A percentile compares a stretch with the other conserved stretches of the same genome.
Conservation (phyloP, 495 filamentous ascomycete species). For the Aspergillus baeticus region DNA sequence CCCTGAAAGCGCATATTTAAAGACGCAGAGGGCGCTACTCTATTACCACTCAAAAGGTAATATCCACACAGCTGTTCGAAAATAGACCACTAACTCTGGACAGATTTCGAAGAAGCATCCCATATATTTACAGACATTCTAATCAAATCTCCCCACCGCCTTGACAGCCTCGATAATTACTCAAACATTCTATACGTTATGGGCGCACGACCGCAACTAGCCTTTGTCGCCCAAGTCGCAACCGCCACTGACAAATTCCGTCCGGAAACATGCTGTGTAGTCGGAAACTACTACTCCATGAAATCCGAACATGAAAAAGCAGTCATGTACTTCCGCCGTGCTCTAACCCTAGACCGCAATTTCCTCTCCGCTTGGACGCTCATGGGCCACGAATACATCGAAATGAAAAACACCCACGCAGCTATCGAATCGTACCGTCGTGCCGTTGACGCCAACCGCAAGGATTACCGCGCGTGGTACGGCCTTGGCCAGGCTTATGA, state of each 20-base stretch:
- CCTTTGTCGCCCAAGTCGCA: constrained; percentile 87
- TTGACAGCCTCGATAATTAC: constrained; percentile 91
- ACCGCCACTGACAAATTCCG: constrained; percentile 91
- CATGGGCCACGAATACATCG: constrained; percentile 99
- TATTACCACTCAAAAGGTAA: constrained; percentile 84
- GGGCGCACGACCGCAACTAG: constrained; percentile 78
- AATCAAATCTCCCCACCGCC: constrained; percentile 75
- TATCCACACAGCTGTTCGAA: background rate
- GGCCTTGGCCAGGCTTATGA: constrained; percentile 97
- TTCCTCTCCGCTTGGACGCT: constrained; percentile 96
- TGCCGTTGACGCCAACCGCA: constrained; percentile 93
- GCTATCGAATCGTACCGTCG: constrained; percentile 96
- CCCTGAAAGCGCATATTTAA: constrained; percentile 80
- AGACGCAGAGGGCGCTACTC: constrained; percentile 84
- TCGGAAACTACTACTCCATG: constrained; percentile 95
- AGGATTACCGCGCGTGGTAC: constrained; percentile 98
- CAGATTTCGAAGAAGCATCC: constrained; percentile 82
- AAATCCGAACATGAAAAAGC: constrained; percentile 96
- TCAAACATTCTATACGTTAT: constrained; percentile 97
- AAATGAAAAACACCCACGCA: constrained; percentile 98
- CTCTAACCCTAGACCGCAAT: constrained; percentile 87
- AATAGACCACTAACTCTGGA: constrained; percentile 1
- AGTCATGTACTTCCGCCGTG: constrained; percentile 95
- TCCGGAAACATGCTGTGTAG: constrained; percentile 93
- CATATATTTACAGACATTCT: constrained; percentile 81